Conservation (phyloP, 1,284 basidiomycete species). For the Papiliotrema terrestris region DNA sequence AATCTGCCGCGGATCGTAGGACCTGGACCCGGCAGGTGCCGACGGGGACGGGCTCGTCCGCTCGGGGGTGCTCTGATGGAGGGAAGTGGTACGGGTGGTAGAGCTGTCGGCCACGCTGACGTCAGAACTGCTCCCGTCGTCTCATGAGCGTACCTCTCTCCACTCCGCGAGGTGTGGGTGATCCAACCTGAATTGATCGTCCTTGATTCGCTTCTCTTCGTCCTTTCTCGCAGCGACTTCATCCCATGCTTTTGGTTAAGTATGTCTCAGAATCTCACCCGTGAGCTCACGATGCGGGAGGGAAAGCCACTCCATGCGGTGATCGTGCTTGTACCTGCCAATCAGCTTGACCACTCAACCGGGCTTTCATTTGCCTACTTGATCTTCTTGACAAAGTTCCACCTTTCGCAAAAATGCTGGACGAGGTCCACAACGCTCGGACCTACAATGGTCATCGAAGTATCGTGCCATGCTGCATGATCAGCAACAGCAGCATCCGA, state of each 20-base stretch:
- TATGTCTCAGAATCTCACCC: not conserved
- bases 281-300: conserved; percentile 61
- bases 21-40: conserved; percentile 46
- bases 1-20: conserved; percentile 78
- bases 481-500: conserved; percentile 2
- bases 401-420: conserved; percentile 79
- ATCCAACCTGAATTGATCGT: conserved; percentile 34
- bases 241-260: conserved; percentile 33
- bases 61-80: conserved; percentile 36
- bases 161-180: conserved; percentile 47
- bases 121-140: not conserved
- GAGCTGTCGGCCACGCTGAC: conserved; percentile 35
- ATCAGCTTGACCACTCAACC: not conserved
- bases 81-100: conserved; percentile 49
- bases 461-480: conserved; percentile 49
- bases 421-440: conserved; percentile 80
- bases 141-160: conserved; percentile 31
- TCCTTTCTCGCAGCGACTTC: conserved; percentile 29
- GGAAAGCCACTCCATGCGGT: conserved; percentile 69
- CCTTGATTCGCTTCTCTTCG: conserved; percentile 27
- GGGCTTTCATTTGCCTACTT: conserved; percentile 19
- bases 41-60: conserved; percentile 36
- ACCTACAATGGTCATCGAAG: conserved; percentile 71
- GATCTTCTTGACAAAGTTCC: conserved; percentile 50
- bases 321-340: conserved; percentile 50